These are phyloP conservation scores for Phytopythium kandeliae DNA, from an alignment of 352 stramenopile genomes.

Conservation along the genomic window DNA sequence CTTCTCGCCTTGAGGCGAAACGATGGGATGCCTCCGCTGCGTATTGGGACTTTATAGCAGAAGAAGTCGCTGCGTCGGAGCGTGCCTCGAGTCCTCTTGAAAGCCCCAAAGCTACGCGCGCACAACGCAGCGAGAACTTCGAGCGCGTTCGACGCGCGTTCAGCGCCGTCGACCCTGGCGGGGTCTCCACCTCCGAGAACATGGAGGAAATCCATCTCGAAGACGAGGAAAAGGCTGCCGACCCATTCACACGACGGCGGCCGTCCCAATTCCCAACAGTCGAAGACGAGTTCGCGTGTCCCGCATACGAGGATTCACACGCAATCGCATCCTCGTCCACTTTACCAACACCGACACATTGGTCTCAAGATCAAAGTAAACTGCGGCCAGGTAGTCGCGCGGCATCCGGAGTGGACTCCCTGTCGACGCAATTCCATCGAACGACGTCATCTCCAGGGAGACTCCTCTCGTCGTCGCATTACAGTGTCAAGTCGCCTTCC, in stretches of 20 bases:
- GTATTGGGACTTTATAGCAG: neutral
- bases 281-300: slow-evolving; percentile 53
- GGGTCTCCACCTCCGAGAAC: neutral
- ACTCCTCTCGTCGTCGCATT: slow-evolving; percentile 12
- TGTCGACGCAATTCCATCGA: slow-evolving; percentile 5
- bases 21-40: neutral
- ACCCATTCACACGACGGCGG: neutral
- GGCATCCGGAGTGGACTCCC: neutral
- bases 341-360: too few species aligned
- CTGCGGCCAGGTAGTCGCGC: neutral
- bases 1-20: neutral
- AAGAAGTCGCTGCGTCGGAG: too few species aligned
- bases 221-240: slow-evolving; percentile 13
- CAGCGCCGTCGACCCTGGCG: slow-evolving; percentile 7
- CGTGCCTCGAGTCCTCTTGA: neutral
- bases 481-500: slow-evolving; percentile 6
- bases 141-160: slow-evolving; percentile 20
- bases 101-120: neutral
- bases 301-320: slow-evolving; percentile 44
- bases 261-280: slow-evolving; percentile 34
- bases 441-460: slow-evolving; percentile 8
- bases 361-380: too few species aligned
- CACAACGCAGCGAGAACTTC: slow-evolving; percentile 16
- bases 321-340: neutral
- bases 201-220: slow-evolving; percentile 9